Base-by-base conservation (phyloP, 306 rosid species). In the Psophocarpus tetragonolobus region DNA sequence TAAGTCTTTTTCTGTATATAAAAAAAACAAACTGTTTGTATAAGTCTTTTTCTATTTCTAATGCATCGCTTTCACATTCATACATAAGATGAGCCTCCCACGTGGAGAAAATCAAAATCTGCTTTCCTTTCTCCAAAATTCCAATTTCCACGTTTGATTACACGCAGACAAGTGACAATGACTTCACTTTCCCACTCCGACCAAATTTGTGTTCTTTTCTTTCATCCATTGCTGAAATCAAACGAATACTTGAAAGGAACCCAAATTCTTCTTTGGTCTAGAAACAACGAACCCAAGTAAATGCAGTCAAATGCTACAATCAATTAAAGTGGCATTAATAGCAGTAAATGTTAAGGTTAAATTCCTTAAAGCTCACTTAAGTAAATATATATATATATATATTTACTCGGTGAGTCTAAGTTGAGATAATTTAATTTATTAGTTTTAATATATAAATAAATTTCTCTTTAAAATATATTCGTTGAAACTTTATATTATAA, bases 221-320 rank as follows among this genome's bases (percentile, higher is more conserved):
- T n/a, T n/a, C n/a, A n/a, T n/a, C 10, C 0, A 21, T 23, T 10
- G 12, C 44, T 18, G 17, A 56, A 57, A 14, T 39, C 54, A 57
- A n/a, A n/a, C 32, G 1, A 3, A 57, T 23, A n/a, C 8, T 10
- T 24, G 17, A 24, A 27, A 42, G 18, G 15, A 33, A 2, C 2
- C 7, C 20, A 53, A 15, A n/a, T 24, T 35, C 41, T n/a, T 54
- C 5, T 13, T 6, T 14, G 21, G 29, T 58, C 64, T 23, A 21
- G 27, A 79, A 58, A 15, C 68, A 56, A 45, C 17, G 26, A 47
- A 70, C 15, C 2, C 2, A 3, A 60, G 18, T 44, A 21, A 5
- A 51, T 77, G 57, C 33, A 35, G 57, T 66, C 68, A 68, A 77
- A 18, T 29, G 15, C 38, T 67, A 36, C 47, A 57, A 44, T 60